Base-by-base conservation (phyloP, 2,329 filamentous ascomycete species). In the Teratosphaeriaceae sp. region DNA sequence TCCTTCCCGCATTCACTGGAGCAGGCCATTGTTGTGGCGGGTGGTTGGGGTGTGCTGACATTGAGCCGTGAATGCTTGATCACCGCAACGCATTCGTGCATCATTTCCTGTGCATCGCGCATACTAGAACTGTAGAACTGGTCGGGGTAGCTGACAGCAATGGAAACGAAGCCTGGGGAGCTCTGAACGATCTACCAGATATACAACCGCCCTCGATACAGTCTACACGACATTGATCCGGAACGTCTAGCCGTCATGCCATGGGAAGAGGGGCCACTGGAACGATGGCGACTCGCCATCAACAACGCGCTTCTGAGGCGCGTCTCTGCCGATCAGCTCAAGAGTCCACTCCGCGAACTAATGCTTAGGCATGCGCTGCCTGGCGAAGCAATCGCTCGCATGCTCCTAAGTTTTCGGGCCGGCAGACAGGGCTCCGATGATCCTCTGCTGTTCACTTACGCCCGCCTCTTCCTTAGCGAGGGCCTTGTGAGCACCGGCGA, bases 361-460 rank as follows among this genome's bases (percentile, higher is more conserved):
- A 36, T 48, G 12, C 35, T 31, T 9, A 45, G 34, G 19, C 29
- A 54, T 35, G 40, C 39, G 38, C 29, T 40, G 38, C 26, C 46
- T 13, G 36, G 50, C 11, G 38, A 37, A 16, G 45, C 51, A 23
- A 52, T 60, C 15, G 57, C 57, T 1, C 38, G 45, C 12, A 40
- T 49, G 6, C 46, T 59, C 24, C 39, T 61, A 6, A 43, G 49
- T n/a, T 52, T 58, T 27, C 54, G 53, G 22, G 40, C 48, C 18
- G 22, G 39, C 12, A 45, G 38, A 15, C 42, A 36, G n/a, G 47
- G 41, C 24, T 27, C 46, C n/a, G 57, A 60, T 21, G 59, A 61
- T 38, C 55, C 59, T 15, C 41, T 61, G 12, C 43, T 62, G 2
- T 52, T 53, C 36, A 42, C 42, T 7, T 63, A 63, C 41, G 46